Conservation (phyloP, 495 filamentous ascomycete genomes). For the Aspergillus incahuasiensis region DNA sequence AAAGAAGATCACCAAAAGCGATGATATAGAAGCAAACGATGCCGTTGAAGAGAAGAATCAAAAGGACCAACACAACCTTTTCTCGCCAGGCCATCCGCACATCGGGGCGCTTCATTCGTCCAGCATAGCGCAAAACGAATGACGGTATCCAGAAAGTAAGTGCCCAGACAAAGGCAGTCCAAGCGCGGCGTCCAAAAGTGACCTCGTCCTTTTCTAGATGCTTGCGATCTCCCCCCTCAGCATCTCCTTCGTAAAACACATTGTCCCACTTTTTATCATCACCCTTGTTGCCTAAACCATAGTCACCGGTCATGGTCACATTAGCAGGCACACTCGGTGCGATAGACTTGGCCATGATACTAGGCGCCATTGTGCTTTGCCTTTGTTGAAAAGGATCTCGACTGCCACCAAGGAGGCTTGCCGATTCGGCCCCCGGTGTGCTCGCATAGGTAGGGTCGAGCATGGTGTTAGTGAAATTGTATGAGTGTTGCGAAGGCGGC, state of each 20-base stretch:
- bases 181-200: constrained; percentile 59
- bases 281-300: constrained; percentile 81
- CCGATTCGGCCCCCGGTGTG: constrained; percentile 51
- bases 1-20: constrained; percentile 75
- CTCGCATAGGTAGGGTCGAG: constrained; percentile 30
- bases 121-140: constrained; percentile 69
- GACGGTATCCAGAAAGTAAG: constrained; percentile 96
- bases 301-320: constrained; percentile 62
- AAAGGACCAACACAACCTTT: constrained; percentile 74
- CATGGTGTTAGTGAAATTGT: constrained; percentile 31
- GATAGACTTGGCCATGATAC: constrained; percentile 58
- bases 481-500: constrained; percentile 22
- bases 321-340: constrained; percentile 69
- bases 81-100: constrained; percentile 97
- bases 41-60: constrained; percentile 82
- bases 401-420: constrained; percentile 57
- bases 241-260: constrained; percentile 60
- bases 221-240: constrained; percentile 70
- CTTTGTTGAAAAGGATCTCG: constrained; percentile 64
- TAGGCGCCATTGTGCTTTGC: constrained; percentile 58
- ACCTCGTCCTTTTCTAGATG: constrained; percentile 68
- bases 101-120: constrained; percentile 96
- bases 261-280: constrained; percentile 68
- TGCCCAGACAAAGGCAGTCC: constrained; percentile 78
- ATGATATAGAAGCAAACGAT: constrained; percentile 91